Evolutionary conservation across 1,284 basidiomycete species (phyloP).

Genomic region (Leccinum subrobustum): DNA sequence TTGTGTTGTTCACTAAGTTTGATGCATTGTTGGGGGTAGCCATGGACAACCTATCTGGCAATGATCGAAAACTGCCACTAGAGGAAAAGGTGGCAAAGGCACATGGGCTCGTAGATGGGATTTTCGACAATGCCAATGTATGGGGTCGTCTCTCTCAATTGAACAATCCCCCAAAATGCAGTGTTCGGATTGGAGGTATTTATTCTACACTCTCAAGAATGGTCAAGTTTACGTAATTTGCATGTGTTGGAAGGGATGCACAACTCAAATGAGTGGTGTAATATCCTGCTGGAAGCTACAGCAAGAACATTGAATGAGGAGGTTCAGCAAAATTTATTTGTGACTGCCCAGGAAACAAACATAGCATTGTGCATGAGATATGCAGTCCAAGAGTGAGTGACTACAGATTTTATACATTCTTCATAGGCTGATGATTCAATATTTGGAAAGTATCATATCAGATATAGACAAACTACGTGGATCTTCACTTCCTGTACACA

Average conservation of each 20-base stretch:
- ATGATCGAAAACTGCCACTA: accelerated
- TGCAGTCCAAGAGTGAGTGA: not conserved
- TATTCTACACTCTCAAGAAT: not conserved
- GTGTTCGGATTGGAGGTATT: not conserved
- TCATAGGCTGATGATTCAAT: no score
- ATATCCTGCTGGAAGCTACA: no score
- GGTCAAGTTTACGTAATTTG: not conserved
- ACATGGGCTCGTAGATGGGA: accelerated
- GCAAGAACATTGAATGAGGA: no score
- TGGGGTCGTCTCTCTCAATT: not conserved
- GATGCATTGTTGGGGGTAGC: no score
- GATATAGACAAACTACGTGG: no score
- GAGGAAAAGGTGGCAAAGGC: accelerated
- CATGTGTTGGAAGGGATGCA: no score
- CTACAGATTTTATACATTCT: no score
- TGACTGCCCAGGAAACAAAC: not conserved
- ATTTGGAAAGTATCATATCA: no score
- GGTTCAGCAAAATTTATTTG: not conserved
- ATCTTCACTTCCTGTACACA: no score
- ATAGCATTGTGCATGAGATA: not conserved
- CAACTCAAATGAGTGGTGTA: no score
- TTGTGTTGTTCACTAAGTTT: no score
- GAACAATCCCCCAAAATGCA: accelerated
- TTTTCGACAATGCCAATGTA: accelerated
- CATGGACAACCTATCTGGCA: no score